Evolutionary conservation across 2,329 filamentous ascomycete species (phyloP).

Genomic region (Pseudocercospora vitis): DNA sequence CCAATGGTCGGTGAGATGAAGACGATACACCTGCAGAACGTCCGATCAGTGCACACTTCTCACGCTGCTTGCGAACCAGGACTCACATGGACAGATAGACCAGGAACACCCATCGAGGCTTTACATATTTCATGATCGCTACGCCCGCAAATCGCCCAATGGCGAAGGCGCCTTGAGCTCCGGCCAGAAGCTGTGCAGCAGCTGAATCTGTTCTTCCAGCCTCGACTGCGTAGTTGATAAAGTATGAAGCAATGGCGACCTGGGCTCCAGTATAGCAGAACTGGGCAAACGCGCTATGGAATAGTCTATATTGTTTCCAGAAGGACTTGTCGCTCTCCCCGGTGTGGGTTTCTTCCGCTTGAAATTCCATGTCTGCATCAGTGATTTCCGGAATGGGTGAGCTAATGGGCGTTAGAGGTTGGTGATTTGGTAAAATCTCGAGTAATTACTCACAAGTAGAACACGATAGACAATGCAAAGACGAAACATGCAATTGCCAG

Average conservation of each 20-base stretch:
- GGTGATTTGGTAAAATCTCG: neutral
- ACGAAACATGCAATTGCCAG: conserved; percentile 63
- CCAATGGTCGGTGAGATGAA: conserved; percentile 56
- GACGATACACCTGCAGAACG: conserved; percentile 48
- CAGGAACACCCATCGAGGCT: conserved; percentile 69
- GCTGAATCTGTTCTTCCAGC: conserved; percentile 54
- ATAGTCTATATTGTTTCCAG: conserved; percentile 65
- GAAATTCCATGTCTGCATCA: conserved; percentile 61
- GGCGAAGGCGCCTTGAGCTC: conserved; percentile 71
- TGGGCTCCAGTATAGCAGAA: conserved; percentile 82
- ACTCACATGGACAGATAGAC: conserved; percentile 57
- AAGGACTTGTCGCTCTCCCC: conserved; percentile 50
- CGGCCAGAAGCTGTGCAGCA: conserved; percentile 69
- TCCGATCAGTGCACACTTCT: neutral
- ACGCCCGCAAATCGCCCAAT: conserved; percentile 69
- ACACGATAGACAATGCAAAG: conserved; percentile 56
- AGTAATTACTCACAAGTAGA: conserved; percentile 49
- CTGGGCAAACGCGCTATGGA: conserved; percentile 73
- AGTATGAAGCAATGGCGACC: conserved; percentile 57
- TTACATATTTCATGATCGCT: conserved; percentile 64
- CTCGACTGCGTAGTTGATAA: conserved; percentile 65
- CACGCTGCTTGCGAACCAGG: neutral
- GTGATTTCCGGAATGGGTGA: conserved; percentile 58
- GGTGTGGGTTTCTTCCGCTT: conserved; percentile 41
- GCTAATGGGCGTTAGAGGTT: conserved; percentile 14